Base-by-base conservation (phyloP, 306 rosid genomes). In the Hippophae rhamnoides region DNA sequence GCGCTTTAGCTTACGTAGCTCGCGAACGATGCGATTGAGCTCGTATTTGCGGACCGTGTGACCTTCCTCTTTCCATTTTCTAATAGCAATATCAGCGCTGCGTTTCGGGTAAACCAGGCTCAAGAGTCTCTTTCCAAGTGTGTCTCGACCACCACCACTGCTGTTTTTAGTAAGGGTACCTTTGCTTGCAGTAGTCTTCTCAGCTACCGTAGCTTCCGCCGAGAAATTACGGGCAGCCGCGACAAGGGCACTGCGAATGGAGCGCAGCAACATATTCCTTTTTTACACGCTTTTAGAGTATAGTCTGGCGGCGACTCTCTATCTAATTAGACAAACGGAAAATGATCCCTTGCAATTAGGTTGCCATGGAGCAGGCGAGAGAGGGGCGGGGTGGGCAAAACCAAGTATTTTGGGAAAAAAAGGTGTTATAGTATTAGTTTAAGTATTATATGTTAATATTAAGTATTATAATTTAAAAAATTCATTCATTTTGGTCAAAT, bases 31-130 rank as follows among this genome's bases (percentile, higher is more conserved):
- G 57, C 86, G 98, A 70, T 85, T 92, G 83, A 92, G 92, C 75
- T 81, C 84, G 72, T 83, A 92, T 61, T 87, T 90, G 59, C 79
- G 77, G n/a, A 74, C 76, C 6, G 63, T 66, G 73, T 65, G 81
- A 66, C 95, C 96, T 54, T 85, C 95, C 77, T 90, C 96, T 65
- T 72, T 76, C 98, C 98, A 90, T 66, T 90, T 87, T 27, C 69
- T 81, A 63, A 90, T 74, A 43, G 92, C 60, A 38, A 81, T 67
- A 49, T 74, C 95, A 14, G 96, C 96, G 76, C 96, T 92, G 57
- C 86, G 87, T 72, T 87, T 92, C 7, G 88, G 63, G 81, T 72
- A 79, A 26, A 74, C 81, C 26, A 85, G 86, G 62, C 92, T 83
- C 56, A 92, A 60, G 46, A 92, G 95, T 64, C 93, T 81, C 47